A percentile compares a stretch with the other conserved stretches of the same genome.
These are phyloP conservation scores for Fomes fomentarius DNA, from an alignment of 1,284 basidiomycete genomes.

Conservation along the genomic window DNA sequence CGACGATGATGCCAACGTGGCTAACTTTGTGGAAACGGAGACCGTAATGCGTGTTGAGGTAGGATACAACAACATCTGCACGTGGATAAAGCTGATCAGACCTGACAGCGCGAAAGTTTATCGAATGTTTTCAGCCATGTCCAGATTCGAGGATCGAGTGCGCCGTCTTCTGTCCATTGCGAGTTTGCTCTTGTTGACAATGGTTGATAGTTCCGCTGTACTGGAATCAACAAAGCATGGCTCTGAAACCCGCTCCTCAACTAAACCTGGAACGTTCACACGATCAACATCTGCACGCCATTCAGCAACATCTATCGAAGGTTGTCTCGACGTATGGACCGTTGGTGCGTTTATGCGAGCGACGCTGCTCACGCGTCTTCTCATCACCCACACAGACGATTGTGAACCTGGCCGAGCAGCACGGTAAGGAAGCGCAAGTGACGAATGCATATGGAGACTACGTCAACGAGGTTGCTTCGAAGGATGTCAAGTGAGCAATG, in stretches of 20 bases:
- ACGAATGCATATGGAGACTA: slow-evolving; percentile 81
- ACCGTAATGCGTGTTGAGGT: slow-evolving; percentile 84
- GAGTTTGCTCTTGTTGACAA: slow-evolving; percentile 13
- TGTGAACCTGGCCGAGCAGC: slow-evolving; percentile 89
- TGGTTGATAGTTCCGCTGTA: slow-evolving; percentile 77
- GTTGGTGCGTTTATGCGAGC: slow-evolving; percentile 55
- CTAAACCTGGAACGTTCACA: slow-evolving; percentile 75
- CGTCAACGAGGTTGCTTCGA: slow-evolving; percentile 59
- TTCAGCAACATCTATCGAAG: slow-evolving; percentile 78
- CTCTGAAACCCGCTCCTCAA: slow-evolving; percentile 87
- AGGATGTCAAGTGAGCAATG: slow-evolving; percentile 63
- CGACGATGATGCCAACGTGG: slow-evolving; percentile 82
- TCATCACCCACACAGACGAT: slow-evolving; percentile 55
- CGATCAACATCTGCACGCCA: slow-evolving; percentile 71
- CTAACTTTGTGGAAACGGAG: slow-evolving; percentile 95
- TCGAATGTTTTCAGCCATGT: slow-evolving; percentile 86
- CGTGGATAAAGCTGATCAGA: slow-evolving; percentile 15
- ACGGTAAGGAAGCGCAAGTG: slow-evolving; percentile 85
- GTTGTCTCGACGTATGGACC: slow-evolving; percentile 76
- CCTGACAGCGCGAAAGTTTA: slow-evolving; percentile 62
- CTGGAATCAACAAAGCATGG: slow-evolving; percentile 86
- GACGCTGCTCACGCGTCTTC: not conserved
- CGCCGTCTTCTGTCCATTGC: slow-evolving; percentile 26
- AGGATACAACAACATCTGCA: slow-evolving; percentile 23
- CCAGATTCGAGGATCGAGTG: slow-evolving; percentile 89